phyloP scores from a whole-genome alignment of 345 rosid genomes.

The Psidium guajava region DNA sequence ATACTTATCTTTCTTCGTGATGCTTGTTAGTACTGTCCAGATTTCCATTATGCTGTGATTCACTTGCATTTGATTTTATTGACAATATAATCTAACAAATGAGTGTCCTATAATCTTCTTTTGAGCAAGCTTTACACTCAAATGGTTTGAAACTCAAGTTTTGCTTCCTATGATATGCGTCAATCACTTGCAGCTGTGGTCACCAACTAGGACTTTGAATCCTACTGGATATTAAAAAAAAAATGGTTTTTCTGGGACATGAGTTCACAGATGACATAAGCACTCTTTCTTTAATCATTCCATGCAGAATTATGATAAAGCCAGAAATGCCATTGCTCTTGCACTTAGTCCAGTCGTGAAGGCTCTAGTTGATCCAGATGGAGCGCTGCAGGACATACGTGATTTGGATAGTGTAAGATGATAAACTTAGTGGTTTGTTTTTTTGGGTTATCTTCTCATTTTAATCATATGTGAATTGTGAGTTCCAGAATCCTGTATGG shows the following conservation, averaged over 20 bases:
- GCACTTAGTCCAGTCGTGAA: constrained; percentile 90
- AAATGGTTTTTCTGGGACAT: neutral
- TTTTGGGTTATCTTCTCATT: neutral
- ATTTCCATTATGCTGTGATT: neutral
- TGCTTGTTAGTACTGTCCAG: neutral
- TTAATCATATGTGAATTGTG: neutral
- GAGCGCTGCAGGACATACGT: constrained; percentile 83
- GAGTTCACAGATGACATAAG: neutral
- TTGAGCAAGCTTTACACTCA: neutral
- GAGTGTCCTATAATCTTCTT: neutral
- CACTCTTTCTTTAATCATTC: neutral
- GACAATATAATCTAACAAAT: neutral
- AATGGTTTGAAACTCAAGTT: neutral
- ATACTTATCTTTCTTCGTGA: neutral
- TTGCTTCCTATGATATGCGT: neutral
- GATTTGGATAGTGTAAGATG: constrained; percentile 70
- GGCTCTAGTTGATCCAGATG: constrained; percentile 86
- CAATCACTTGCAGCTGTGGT: neutral
- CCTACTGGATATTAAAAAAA: neutral
- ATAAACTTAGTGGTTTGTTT: neutral
- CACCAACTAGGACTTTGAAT: neutral
- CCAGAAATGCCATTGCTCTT: constrained; percentile 89
- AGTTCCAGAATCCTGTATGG: neutral
- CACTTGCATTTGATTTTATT: neutral
- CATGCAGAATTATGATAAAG: constrained; percentile 78